phyloP scores from a whole-genome alignment of 192 early-diverging fungal genomes.

The Haplosporangium gracile region DNA sequence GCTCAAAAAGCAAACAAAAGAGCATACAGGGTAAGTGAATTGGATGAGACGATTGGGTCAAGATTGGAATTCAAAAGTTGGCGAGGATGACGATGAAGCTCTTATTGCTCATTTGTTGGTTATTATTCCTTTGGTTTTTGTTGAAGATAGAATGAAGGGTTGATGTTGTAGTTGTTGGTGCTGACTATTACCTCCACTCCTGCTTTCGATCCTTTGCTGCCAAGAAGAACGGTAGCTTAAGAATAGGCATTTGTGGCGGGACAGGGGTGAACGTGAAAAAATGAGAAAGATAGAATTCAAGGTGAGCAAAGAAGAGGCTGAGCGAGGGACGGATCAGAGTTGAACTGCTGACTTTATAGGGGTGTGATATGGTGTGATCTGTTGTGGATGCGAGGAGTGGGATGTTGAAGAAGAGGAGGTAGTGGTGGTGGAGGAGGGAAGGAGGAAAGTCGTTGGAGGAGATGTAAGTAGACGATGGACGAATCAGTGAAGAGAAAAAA shows the following conservation, averaged over 20 bases:
- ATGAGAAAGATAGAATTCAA: not conserved
- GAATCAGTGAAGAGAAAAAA: not conserved
- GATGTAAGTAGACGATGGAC: conserved; percentile 3
- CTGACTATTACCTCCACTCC: conserved; percentile 35
- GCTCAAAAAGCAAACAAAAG: not conserved
- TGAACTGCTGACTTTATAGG: not conserved
- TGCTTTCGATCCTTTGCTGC: conserved; percentile 33
- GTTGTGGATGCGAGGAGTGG: not conserved
- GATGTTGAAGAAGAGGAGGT: not conserved
- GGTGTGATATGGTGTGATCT: too few species aligned
- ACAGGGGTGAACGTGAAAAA: not conserved
- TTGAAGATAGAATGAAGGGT: not conserved
- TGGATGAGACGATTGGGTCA: not conserved
- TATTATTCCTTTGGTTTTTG: not conserved
- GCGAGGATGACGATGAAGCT: not conserved
- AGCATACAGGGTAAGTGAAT: not conserved
- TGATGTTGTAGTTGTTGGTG: too few species aligned
- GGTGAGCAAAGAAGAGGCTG: not conserved
- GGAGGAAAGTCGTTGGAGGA: conserved; percentile 2
- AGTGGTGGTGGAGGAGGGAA: not conserved
- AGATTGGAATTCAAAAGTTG: not conserved
- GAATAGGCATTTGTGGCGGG: conserved; percentile 6
- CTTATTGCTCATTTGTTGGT: not conserved
- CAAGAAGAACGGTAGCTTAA: conserved; percentile 28
- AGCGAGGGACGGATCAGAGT: not conserved